Evolutionary conservation across 139 green algal genomes (phyloP).

Genomic region (Auxenochlorella pyrenoidosa): DNA sequence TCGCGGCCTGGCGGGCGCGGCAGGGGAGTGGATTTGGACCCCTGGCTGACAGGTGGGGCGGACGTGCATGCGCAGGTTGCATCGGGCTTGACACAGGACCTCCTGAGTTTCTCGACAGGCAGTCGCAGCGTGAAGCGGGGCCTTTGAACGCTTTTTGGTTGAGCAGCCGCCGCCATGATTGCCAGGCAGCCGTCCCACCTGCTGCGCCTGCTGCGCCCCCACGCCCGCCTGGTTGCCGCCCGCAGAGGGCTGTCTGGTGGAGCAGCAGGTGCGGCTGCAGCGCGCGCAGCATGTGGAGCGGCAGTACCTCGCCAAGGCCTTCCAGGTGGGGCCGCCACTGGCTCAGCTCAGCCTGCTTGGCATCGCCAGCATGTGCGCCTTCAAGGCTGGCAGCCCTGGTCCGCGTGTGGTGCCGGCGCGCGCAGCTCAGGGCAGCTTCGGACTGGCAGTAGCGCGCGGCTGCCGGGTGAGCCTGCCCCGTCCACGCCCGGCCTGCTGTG

Average conservation of each 20-base stretch:
- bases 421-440: too few relatives aligned
- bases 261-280: slow-evolving; percentile 56
- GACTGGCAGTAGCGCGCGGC: too few relatives aligned
- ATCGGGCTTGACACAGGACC: neutral
- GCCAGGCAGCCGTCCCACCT: neutral
- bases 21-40: slow-evolving; percentile 57
- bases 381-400: too few relatives aligned
- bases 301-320: slow-evolving; percentile 56
- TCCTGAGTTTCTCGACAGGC: too few relatives aligned
- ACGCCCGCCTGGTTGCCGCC: too few relatives aligned
- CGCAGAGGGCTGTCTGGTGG: slow-evolving; percentile 49
- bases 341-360: neutral
- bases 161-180: neutral
- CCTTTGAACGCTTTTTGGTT: too few relatives aligned
- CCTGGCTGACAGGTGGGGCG: slow-evolving; percentile 59
- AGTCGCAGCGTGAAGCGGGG: too few relatives aligned
- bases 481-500: neutral
- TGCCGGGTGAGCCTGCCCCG: too few relatives aligned
- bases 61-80: neutral
- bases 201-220: too few relatives aligned
- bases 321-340: too few relatives aligned
- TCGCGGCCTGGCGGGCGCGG: slow-evolving; percentile 22
- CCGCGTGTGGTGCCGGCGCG: too few relatives aligned
- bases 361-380: too few relatives aligned
- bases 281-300: slow-evolving; percentile 56